Percentiles rank a stretch among this genome's conserved stretches.
Evolutionary conservation across 257 asterid genomes (phyloP).

Genomic region (Mitragyna speciosa): DNA sequence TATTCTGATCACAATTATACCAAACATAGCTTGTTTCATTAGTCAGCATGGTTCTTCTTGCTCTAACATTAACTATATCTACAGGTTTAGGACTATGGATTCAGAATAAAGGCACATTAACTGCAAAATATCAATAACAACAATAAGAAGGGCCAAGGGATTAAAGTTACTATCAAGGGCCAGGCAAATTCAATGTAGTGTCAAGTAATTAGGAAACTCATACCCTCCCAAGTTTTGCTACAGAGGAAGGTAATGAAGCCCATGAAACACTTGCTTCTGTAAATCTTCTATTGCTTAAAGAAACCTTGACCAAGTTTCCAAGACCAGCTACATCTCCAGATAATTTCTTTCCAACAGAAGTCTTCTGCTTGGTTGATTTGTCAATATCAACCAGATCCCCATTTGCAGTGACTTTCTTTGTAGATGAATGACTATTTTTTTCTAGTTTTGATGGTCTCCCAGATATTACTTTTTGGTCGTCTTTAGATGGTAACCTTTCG

Average conservation of each 20-base stretch:
- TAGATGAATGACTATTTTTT: slow-evolving; percentile 44
- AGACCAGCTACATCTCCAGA: slow-evolving; percentile 53
- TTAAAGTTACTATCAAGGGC: slow-evolving; percentile 7
- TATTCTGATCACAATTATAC: background rate
- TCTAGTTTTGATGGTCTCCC: slow-evolving; percentile 57
- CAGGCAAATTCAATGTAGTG: slow-evolving; percentile 16
- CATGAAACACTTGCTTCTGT: slow-evolving; percentile 75
- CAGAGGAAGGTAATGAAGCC: slow-evolving; percentile 80
- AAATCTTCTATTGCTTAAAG: slow-evolving; percentile 55
- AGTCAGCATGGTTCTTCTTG: background rate
- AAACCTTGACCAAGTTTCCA: slow-evolving; percentile 75
- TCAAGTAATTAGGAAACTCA: background rate
- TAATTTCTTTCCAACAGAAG: slow-evolving; percentile 51
- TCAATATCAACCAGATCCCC: slow-evolving; percentile 51
- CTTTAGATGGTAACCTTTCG: slow-evolving; percentile 64
- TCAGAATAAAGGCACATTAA: background rate
- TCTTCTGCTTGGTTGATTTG: slow-evolving; percentile 45
- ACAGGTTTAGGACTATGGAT: background rate
- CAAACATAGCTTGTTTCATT: background rate
- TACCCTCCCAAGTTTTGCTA: slow-evolving; percentile 92
- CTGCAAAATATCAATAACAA: background rate
- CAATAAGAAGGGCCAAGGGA: background rate
- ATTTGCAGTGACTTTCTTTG: slow-evolving; percentile 42
- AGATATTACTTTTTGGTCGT: slow-evolving; percentile 47
- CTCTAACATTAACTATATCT: background rate